Evolutionary conservation across 83 land plant species (phyloP).

Genomic region (Thuja plicata): DNA sequence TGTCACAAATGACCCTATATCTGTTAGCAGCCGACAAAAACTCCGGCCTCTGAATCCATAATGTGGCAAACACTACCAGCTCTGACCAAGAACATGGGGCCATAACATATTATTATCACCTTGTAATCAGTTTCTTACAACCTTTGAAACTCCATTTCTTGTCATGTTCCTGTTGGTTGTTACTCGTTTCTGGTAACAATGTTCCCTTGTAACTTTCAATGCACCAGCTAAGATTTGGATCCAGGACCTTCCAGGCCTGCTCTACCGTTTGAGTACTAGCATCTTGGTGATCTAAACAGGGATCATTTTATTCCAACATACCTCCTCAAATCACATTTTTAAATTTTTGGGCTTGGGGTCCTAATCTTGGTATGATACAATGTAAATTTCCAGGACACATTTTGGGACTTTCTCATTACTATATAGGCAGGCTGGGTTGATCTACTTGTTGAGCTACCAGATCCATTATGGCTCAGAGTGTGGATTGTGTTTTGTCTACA

Average conservation of each 20-base stretch:
- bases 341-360: background rate
- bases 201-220: background rate
- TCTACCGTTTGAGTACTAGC: background rate
- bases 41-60: too few relatives aligned
- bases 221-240: background rate
- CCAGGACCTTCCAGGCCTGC: background rate
- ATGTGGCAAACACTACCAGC: too few relatives aligned
- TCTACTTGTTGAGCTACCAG: background rate
- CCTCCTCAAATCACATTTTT: background rate
- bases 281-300: background rate
- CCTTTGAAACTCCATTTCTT: too few relatives aligned
- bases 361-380: background rate
- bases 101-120: too few relatives aligned
- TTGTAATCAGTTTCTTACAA: too few relatives aligned
- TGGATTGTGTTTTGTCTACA: background rate
- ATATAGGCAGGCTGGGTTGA: background rate
- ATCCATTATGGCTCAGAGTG: background rate
- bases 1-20: too few relatives aligned
- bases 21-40: too few relatives aligned
- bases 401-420: background rate
- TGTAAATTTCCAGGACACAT: background rate
- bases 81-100: too few relatives aligned
- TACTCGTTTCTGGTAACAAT: too few relatives aligned
- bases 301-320: background rate
- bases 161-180: too few relatives aligned